Evolutionary conservation across 2,329 filamentous ascomycete genomes (phyloP).

Genomic region (Coccinonectria pachysandricola): DNA sequence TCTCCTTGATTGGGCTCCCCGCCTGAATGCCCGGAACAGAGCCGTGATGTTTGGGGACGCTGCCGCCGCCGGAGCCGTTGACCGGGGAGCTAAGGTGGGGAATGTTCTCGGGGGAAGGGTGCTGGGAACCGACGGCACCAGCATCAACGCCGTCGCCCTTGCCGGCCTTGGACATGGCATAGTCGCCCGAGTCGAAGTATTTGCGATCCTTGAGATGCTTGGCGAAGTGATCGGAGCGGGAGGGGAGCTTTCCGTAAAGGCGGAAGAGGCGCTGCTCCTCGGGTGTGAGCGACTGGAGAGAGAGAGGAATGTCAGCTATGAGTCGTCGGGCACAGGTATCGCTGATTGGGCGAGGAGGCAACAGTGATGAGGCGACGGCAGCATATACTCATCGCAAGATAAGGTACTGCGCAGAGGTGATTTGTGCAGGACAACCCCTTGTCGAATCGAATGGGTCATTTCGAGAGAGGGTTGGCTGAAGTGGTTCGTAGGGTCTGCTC

Average conservation of each 20-base stretch:
- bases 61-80: conserved; percentile 22
- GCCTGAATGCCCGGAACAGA: conserved; percentile 42
- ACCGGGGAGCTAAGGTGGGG: conserved; percentile 70
- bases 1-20: conserved; percentile 83
- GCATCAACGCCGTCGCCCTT: conserved; percentile 92
- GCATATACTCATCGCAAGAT: too few species aligned
- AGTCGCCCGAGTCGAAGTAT: conserved; percentile 96
- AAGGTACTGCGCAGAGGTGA: too few species aligned
- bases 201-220: conserved; percentile 99
- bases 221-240: conserved; percentile 89
- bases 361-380: too few species aligned
- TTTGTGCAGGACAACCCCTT: too few species aligned
- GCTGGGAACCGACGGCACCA: conserved; percentile 86
- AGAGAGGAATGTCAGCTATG: background rate
- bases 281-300: conserved; percentile 66
- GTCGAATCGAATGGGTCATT: too few species aligned
- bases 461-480: too few species aligned
- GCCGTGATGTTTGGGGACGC: conserved; percentile 28
- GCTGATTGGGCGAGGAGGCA: too few species aligned
- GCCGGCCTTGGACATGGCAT: conserved; percentile 92
- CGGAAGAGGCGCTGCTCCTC: conserved; percentile 96
- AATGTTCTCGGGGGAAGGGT: conserved; percentile 91
- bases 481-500: conserved; percentile 39
- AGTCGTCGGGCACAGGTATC: too few species aligned
- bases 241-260: conserved; percentile 95